A percentile compares a stretch with the other conserved stretches of the same genome.
These are phyloP conservation scores for Sphagnum magellanicum DNA, from an alignment of 228 moss, liverwort and hornwort species.

Conservation along the genomic window DNA sequence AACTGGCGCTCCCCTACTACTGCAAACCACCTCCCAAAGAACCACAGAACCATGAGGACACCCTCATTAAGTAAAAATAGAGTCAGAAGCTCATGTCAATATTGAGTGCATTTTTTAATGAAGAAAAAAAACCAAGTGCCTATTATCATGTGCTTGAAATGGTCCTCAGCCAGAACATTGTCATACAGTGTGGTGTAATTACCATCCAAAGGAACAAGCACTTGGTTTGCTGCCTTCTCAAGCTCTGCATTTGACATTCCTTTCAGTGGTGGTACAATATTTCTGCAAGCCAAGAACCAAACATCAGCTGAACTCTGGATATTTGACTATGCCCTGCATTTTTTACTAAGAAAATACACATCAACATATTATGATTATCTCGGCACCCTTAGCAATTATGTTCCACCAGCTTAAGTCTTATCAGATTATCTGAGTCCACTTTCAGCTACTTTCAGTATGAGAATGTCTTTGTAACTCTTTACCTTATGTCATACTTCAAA, in stretches of 20 bases:
- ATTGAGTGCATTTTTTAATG: not conserved
- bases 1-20: slow-evolving; percentile 76
- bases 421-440: not conserved
- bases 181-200: not conserved
- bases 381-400: no score
- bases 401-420: not conserved
- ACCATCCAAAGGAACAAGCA: slow-evolving; percentile 81
- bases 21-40: slow-evolving; percentile 13
- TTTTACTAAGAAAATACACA: no score
- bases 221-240: slow-evolving; percentile 47
- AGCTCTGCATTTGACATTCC: slow-evolving; percentile 68
- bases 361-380: no score
- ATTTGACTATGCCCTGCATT: no score
- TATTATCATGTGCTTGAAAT: not conserved
- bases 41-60: no score
- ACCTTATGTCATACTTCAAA: slow-evolving; percentile 67
- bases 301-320: not conserved
- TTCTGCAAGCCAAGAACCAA: slow-evolving; percentile 24
- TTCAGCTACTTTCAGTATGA: not conserved
- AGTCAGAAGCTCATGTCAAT: not conserved
- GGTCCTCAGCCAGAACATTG: not conserved
- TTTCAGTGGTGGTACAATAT: slow-evolving; percentile 70
- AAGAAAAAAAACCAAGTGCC: not conserved
- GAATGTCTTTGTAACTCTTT: not conserved
- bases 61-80: no score